Percentiles rank a stretch among this genome's conserved stretches.
These are phyloP conservation scores for Allium fistulosum DNA, from an alignment of 106 monocot species.

Conservation along the genomic window DNA sequence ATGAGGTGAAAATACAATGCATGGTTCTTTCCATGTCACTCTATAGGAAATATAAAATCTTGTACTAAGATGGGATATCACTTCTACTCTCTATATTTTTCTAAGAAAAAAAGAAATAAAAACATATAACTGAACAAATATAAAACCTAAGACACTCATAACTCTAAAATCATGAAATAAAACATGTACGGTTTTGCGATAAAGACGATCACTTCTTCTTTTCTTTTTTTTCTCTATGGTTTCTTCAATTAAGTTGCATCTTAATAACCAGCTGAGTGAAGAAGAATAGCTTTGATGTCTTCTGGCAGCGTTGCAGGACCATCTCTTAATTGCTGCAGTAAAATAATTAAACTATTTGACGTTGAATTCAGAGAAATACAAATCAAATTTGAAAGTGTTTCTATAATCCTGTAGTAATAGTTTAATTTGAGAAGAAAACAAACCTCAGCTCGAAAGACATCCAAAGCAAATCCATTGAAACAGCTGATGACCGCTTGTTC, in stretches of 20 bases:
- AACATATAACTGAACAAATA: not conserved
- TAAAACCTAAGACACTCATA: not conserved
- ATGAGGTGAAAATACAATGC: no score
- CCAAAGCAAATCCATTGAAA: slow-evolving; percentile 78
- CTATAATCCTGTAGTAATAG: no score
- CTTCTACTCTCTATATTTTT: not conserved
- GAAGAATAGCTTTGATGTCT: slow-evolving; percentile 76
- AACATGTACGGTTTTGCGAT: not conserved
- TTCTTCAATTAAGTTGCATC: no score
- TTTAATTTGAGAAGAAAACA: not conserved
- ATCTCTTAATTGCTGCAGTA: slow-evolving; percentile 70
- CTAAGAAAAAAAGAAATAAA: not conserved
- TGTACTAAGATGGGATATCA: no score
- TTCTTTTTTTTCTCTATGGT: no score
- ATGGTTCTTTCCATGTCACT: no score
- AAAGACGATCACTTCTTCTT: not conserved
- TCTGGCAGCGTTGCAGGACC: slow-evolving; percentile 61
- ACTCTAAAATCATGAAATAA: not conserved
- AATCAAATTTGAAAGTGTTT: no score
- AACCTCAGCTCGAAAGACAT: slow-evolving; percentile 87
- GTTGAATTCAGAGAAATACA: no score
- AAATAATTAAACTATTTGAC: not conserved
- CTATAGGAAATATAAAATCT: no score
- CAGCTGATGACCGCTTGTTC: slow-evolving; percentile 91
- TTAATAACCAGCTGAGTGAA: slow-evolving; percentile 65